Conservation (phyloP, 176 grass and related monocot genomes). For the Triticum turgidum region DNA sequence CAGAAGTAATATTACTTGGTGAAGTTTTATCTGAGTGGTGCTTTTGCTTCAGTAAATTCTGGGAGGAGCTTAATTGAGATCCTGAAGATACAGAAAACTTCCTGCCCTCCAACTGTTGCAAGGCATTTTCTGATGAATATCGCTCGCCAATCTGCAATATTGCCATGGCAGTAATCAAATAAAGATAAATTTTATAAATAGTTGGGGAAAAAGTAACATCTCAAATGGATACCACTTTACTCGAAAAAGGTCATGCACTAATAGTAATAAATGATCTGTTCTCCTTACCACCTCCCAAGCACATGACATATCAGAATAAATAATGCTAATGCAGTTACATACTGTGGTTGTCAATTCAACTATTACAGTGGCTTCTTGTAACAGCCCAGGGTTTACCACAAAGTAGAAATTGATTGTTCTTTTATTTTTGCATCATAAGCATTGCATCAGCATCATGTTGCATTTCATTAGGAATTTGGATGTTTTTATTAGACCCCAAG, state of each 20-base stretch:
- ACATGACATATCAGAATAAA: conserved; percentile 12
- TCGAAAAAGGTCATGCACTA: not conserved
- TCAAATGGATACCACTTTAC: conserved; percentile 7
- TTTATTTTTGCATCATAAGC: too few species aligned
- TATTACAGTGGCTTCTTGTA: conserved; percentile 10
- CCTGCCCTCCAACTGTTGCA: conserved; percentile 45
- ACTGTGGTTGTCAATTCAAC: not conserved
- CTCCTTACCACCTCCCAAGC: not conserved
- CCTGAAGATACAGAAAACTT: conserved; percentile 44
- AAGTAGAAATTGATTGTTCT: too few species aligned
- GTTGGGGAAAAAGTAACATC: not conserved
- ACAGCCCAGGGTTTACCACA: too few species aligned
- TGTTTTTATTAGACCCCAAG: too few species aligned
- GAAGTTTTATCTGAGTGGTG: conserved; percentile 53
- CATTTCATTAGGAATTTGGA: too few species aligned
- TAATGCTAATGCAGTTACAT: not conserved
- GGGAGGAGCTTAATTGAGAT: conserved; percentile 42
- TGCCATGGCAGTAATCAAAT: conserved; percentile 20
- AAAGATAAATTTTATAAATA: not conserved
- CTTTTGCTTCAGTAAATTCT: conserved; percentile 45
- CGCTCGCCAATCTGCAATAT: conserved; percentile 55
- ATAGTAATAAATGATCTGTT: not conserved
- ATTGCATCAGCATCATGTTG: too few species aligned
- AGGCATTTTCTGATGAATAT: conserved; percentile 45
- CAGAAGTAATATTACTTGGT: conserved; percentile 69